Evolutionary conservation across 208 protist species (phyloP), one percentile per base, ranked within the genome.

Genomic region (Leishmania tarentolae): DNA sequence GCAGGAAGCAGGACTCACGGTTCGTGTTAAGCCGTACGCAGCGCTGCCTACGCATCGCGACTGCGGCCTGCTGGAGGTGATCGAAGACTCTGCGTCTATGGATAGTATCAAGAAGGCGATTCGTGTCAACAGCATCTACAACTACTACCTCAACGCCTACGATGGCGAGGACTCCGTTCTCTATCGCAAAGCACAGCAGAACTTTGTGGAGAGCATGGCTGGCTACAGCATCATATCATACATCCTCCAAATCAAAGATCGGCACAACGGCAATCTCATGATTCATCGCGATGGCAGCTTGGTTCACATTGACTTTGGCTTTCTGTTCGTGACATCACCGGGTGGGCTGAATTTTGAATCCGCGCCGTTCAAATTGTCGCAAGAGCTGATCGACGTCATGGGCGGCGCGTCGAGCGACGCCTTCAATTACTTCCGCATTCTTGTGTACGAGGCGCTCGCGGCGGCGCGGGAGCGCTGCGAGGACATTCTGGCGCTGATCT

Each of bases 281-380:
- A 88, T 99, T 31, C 86, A 91, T 13, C 89, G 88, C 59, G 83
- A 95, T n/a, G 98, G 98, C 53, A 78, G 89, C 50, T 75, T 99
- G 47, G 89, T 99, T 17, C 98, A 99, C 88, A 99, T 99, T 79
- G 99, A 99, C 88, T 99, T 99, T 91, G 99, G 99, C 21, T 99
- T 99, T 85, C 93, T 99, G 59, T 92, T 99, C 61, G 91, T 92
- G 42, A 98, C 96, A n/a, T 98, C 97, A 15, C 99, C 99, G 28
- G 98, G 98, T 17, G 96, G 97, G 46, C 82, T 99, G 37, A 98
- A 98, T 77, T 98, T 99, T 85, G 97, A 99, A 84, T 97, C 92
- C 3, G 94, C 95, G 5, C 97, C 97, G 3, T 99, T 99, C 86
- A 99, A 99, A 81, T 88, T 99, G 46, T 95, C 95, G 28, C 90